Evolutionary conservation across 768 basidiomycete genomes (phyloP).

Genomic region (Baorangia bicolor): DNA sequence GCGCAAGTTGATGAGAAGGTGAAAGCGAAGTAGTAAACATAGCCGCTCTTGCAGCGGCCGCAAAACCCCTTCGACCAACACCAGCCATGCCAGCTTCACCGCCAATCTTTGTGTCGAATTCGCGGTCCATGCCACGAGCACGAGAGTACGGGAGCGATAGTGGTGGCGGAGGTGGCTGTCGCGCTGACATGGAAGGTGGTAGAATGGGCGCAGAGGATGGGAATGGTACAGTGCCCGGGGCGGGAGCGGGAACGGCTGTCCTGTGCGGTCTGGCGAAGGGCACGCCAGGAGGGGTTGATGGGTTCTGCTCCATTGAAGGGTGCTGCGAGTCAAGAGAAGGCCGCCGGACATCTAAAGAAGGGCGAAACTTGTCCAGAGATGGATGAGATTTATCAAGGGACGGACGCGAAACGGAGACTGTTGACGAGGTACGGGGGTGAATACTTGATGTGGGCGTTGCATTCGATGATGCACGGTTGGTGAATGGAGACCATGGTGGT

Average conservation of each 20-base stretch:
- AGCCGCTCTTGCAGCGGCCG: slow-evolving; percentile 67
- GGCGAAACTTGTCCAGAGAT: slow-evolving; percentile 19
- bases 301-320: neutral
- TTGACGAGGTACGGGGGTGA: slow-evolving; percentile 14
- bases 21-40: slow-evolving; percentile 37
- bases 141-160: slow-evolving; percentile 9
- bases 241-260: slow-evolving; percentile 9
- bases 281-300: neutral
- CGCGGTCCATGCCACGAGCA: slow-evolving; percentile 20
- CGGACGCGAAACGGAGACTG: slow-evolving; percentile 9
- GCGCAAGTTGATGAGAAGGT: slow-evolving; percentile 6
- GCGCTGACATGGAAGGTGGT: slow-evolving; percentile 9
- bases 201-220: slow-evolving; percentile 7
- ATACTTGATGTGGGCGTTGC: slow-evolving; percentile 6
- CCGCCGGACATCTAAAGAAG: slow-evolving; percentile 11
- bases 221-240: slow-evolving; percentile 14
- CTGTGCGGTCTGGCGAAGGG: slow-evolving; percentile 10
- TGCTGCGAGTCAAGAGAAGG: slow-evolving; percentile 17
- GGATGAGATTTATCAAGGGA: slow-evolving; percentile 17
- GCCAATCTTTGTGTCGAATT: slow-evolving; percentile 68
- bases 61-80: slow-evolving; percentile 81
- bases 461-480: slow-evolving; percentile 10
- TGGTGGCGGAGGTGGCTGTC: slow-evolving; percentile 20
- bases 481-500: slow-evolving; percentile 9
- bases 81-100: slow-evolving; percentile 89